Conservation (phyloP, 768 basidiomycete genomes). For the Tylopilus sp. region DNA sequence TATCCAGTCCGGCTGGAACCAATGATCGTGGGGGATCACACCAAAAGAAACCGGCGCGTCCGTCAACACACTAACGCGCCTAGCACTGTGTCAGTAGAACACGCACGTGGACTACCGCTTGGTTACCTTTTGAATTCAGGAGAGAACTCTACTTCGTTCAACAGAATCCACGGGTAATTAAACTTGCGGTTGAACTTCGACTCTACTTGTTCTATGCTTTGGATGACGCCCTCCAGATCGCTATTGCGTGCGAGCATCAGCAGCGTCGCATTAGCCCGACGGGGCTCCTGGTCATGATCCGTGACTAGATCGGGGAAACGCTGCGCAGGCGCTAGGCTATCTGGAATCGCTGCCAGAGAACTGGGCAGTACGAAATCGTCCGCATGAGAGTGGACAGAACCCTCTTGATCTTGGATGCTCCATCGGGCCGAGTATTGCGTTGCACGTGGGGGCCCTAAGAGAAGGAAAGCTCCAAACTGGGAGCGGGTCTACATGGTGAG, state of each 20-base stretch:
- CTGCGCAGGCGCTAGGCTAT: slow-evolving; percentile 1
- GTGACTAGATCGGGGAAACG: slow-evolving; percentile 1
- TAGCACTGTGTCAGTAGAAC: slow-evolving; percentile 19
- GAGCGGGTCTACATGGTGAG: background rate
- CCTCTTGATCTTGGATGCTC: background rate
- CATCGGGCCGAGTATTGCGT: slow-evolving; percentile 1
- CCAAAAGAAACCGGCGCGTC: slow-evolving; percentile 49
- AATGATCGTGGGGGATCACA: slow-evolving; percentile 55
- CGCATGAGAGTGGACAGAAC: no score
- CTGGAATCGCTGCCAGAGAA: background rate
- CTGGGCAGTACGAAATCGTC: background rate
- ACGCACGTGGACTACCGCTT: background rate
- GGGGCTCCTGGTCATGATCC: background rate
- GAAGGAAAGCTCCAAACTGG: slow-evolving; percentile 22
- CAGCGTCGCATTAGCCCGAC: slow-evolving; percentile 56
- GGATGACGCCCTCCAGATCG: slow-evolving; percentile 43
- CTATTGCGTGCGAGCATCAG: slow-evolving; percentile 51
- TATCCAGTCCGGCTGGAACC: slow-evolving; percentile 72
- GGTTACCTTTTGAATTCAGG: slow-evolving; percentile 48
- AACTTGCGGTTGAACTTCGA: slow-evolving; percentile 55
- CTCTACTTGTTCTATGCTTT: slow-evolving; percentile 54
- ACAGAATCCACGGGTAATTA: slow-evolving; percentile 60
- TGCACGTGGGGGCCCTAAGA: slow-evolving; percentile 14
- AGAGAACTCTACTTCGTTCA: slow-evolving; percentile 59
- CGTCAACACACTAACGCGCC: slow-evolving; percentile 37